Evolutionary conservation across 106 monocot species (phyloP).

Genomic region (Vanilla planifolia): DNA sequence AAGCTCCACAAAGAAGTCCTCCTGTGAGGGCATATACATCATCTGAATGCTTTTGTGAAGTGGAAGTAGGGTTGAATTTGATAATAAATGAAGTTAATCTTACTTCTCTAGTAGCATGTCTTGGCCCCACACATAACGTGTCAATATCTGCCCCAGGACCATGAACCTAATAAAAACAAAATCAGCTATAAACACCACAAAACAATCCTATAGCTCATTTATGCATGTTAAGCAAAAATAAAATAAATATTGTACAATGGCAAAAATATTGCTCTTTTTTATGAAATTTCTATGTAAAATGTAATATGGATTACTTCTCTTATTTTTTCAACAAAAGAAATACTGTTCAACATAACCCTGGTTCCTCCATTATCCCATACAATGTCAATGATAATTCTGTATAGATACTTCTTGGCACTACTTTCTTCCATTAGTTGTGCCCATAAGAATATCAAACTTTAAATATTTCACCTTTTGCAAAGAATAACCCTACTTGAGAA

Average conservation of each 20-base stretch:
- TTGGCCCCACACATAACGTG: slow-evolving; percentile 92
- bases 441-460: no score
- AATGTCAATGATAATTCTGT: no score
- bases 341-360: no score
- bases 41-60: slow-evolving; percentile 5
- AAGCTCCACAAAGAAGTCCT: slow-evolving; percentile 85
- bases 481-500: no score
- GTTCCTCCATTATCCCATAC: no score
- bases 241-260: not conserved
- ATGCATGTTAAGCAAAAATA: not conserved
- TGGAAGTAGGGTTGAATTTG: not conserved
- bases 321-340: no score
- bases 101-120: slow-evolving; percentile 91
- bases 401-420: no score
- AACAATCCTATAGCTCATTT: not conserved
- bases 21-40: slow-evolving; percentile 30
- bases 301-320: no score
- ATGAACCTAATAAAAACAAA: slow-evolving; percentile 65
- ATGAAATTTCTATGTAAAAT: no score
- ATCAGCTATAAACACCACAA: not conserved
- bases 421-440: no score
- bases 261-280: no score
- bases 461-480: no score
- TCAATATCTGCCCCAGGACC: slow-evolving; percentile 99
- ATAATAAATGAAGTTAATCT: slow-evolving; percentile 5